Base-by-base conservation (phyloP, 192 early-diverging fungal genomes). In the Mortierella alpina region DNA sequence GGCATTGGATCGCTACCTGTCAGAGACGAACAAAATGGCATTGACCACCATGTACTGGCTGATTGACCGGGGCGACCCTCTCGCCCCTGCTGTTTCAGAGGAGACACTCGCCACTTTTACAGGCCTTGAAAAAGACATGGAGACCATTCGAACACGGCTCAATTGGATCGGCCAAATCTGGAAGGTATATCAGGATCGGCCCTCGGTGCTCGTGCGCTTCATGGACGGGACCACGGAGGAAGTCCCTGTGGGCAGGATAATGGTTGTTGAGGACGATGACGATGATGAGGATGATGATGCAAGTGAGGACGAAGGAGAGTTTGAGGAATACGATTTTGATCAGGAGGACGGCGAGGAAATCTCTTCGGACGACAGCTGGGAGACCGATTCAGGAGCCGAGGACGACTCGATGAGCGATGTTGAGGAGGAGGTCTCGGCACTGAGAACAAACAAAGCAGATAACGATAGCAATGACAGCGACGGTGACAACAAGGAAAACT, bases 81-180 rank as follows among this genome's bases (percentile, higher is more conserved):
- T 68, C 48, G 72, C 62, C 48, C 70, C 77, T 22, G 42, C 66
- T 14, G 58, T 72, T 46, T 47, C 77, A 2, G 66, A 68, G n/a
- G 77, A 80, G 31, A 49, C 64, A 15, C 53, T 80, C 4, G 49
- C 77, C 18, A 80, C 42, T n/a, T n/a, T 75, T 22, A 6, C 72
- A 46, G 72, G 72, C 20, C 55, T 56, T 17, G 64, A 76, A 23
- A 66, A 62, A 17, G 73, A 82, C 20, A n/a, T 63, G n/a, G 69
- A 74, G 55, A 82, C 80, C 2, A 70, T 80, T 9, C 59, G 77
- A 7, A 53, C 77, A 41, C 64, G 77, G 10, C 46, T 78, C 44
- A 71, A 81, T 41, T 88, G 87, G 87, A 66, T 88, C 53, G 87
- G 86, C 11, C 86, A 88, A 45, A 82, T 88, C 42, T 61, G 82